phyloP scores from a whole-genome alignment of 371 early-diverging fungal genomes.

The Coemansia sp. region DNA sequence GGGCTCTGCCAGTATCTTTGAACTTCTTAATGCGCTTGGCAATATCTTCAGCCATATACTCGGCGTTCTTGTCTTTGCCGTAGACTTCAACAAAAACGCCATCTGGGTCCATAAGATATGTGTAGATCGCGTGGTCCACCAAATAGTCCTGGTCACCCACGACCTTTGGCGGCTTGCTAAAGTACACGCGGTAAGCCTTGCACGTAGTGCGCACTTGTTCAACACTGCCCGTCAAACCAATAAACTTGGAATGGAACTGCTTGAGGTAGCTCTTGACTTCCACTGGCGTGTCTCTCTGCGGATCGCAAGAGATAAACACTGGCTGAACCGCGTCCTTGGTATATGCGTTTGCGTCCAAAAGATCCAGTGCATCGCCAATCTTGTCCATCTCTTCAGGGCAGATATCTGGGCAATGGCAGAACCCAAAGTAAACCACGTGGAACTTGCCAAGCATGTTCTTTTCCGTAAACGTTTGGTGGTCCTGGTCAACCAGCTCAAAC shows the following conservation, averaged over 20 bases:
- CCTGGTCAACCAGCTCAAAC: constrained; percentile 80
- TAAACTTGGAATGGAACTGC: constrained; percentile 90
- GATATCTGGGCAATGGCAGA: constrained; percentile 97
- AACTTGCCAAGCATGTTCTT: constrained; percentile 76
- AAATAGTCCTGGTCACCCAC: constrained; percentile 89
- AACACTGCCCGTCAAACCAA: constrained; percentile 89
- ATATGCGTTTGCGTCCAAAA: constrained; percentile 67
- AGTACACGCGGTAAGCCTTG: constrained; percentile 93
- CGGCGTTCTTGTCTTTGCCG: constrained; percentile 73
- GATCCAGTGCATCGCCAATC: constrained; percentile 88
- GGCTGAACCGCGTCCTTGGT: constrained; percentile 71
- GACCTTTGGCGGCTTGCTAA: constrained; percentile 80
- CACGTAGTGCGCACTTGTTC: constrained; percentile 82
- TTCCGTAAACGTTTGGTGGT: constrained; percentile 67
- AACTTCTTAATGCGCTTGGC: not conserved
- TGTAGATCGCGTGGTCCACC: constrained; percentile 98
- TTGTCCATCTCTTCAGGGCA: constrained; percentile 98
- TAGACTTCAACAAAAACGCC: constrained; percentile 90
- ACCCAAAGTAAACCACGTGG: constrained; percentile 94
- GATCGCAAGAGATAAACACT: constrained; percentile 96
- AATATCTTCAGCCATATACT: constrained; percentile 62
- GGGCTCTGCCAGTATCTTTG: not conserved
- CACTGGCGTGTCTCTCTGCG: constrained; percentile 86
- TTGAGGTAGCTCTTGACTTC: constrained; percentile 83
- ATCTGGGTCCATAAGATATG: constrained; percentile 92